Evolutionary conservation across 179 eudicot genomes (phyloP), one percentile per base, ranked within the genome.

Genomic region (Carnegiea gigantea): DNA sequence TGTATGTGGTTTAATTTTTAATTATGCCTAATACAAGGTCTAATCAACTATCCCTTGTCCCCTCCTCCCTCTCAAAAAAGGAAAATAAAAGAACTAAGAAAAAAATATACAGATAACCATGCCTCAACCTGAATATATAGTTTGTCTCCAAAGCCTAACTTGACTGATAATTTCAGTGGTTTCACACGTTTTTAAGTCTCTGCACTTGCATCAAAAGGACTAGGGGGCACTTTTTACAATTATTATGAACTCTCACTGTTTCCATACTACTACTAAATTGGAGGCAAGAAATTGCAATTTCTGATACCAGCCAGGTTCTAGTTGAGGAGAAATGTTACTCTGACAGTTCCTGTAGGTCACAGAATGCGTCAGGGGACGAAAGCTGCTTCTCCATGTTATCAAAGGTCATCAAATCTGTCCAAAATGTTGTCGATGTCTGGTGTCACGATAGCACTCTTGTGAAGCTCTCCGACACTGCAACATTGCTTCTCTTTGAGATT

Each of bases 371-470:
- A 70, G 23, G 18, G 76, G 33, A 18, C 38, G 38, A 13, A 23
- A 53, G 38, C 26, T n/a, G 36, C 59, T 28, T 44, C 76, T 26
- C 26, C 26, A 79, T 44, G 71, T 76, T 80, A 21, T 67, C 36
- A 57, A 10, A 73, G 77, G 28, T 54, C 77, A 17, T 5, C 49
- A 64, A 71, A 48, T 21, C 72, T 74, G 74, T 85, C 70, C 75
- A 90, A 48, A 60, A 90, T 67, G 51, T 80, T 71, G 30, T 89
- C 90, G 9, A 83, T 20, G 48, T 90, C 92, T 48, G 91, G 94
- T 48, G 88, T 85, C 30, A 92, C 82, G 36, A 91, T 76, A 14
- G 89, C 94, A 71, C 82, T 82, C 86, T 85, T 90, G 18, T 73
- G 70, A 33, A 90, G 82, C 76, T 83, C 84, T 68, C 94, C 91